A percentile compares a stretch with the other conserved stretches of the same genome.
Evolutionary conservation across 1,284 basidiomycete species (phyloP).

Genomic region (Stygiomarasmius scandens): DNA sequence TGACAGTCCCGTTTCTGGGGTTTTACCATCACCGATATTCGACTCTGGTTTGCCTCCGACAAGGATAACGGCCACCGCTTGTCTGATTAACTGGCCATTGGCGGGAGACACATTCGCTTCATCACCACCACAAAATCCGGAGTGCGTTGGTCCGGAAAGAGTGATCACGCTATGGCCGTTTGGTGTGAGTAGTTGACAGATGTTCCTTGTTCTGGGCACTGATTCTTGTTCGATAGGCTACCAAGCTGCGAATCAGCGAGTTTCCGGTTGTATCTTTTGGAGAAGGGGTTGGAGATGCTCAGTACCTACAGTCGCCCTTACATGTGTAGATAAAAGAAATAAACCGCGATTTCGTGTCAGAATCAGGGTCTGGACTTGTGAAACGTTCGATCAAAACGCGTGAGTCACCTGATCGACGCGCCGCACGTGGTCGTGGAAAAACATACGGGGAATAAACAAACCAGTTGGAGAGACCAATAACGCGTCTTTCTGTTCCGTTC

Average conservation of each 20-base stretch:
- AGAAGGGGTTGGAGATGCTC: not conserved
- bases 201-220: not conserved
- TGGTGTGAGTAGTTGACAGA: constrained; percentile 32
- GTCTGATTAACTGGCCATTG: constrained; percentile 39
- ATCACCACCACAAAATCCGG: constrained; percentile 35
- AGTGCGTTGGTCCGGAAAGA: constrained; percentile 32
- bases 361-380: no score
- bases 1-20: constrained; percentile 28
- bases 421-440: not conserved
- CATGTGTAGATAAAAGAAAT: not conserved
- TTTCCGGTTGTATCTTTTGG: constrained; percentile 29
- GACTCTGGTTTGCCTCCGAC: constrained; percentile 40
- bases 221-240: constrained; percentile 27
- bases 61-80: constrained; percentile 40
- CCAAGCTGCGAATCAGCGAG: constrained; percentile 43
- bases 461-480: not conserved
- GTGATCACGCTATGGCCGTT: constrained; percentile 41
- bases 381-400: no score
- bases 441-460: constrained; percentile 5
- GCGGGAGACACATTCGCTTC: constrained; percentile 41
- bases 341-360: no score
- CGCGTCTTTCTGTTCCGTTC: constrained; percentile 4
- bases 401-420: not conserved
- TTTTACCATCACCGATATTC: constrained; percentile 42
- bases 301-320: constrained; percentile 1